Conservation (phyloP, 1,284 basidiomycete genomes). For the Pseudomicrostroma phylloplanum region DNA sequence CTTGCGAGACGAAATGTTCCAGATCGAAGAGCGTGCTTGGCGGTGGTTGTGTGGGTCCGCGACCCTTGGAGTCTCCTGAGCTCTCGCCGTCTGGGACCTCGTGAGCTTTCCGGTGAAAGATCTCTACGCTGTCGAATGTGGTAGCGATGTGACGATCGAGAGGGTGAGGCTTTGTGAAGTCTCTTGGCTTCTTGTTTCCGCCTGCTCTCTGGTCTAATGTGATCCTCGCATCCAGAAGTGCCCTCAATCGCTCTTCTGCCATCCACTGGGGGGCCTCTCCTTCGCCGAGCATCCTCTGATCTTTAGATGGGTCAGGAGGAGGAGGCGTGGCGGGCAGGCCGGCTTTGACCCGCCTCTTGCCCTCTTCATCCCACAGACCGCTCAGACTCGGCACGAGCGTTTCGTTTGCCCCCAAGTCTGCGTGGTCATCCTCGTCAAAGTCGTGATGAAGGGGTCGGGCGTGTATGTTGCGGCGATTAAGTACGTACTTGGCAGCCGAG, state of each 20-base stretch:
- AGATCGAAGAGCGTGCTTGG: slow-evolving; percentile 24
- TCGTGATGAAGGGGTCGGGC: slow-evolving; percentile 70
- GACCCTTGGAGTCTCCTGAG: neutral
- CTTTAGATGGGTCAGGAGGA: slow-evolving; percentile 24
- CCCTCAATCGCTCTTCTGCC: slow-evolving; percentile 47
- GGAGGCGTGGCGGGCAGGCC: slow-evolving; percentile 34
- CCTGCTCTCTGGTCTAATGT: slow-evolving; percentile 54
- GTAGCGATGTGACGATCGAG: slow-evolving; percentile 71
- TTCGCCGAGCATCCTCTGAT: slow-evolving; percentile 20
- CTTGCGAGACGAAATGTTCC: slow-evolving; percentile 31
- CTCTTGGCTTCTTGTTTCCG: slow-evolving; percentile 20
- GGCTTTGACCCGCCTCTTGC: slow-evolving; percentile 58
- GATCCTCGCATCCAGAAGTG: slow-evolving; percentile 41
- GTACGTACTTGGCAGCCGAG: slow-evolving; percentile 69
- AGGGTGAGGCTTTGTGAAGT: slow-evolving; percentile 31
- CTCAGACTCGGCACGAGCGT: slow-evolving; percentile 80
- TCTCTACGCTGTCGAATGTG: slow-evolving; percentile 69
- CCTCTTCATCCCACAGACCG: slow-evolving; percentile 93
- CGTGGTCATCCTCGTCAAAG: slow-evolving; percentile 25
- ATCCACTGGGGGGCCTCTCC: slow-evolving; percentile 40
- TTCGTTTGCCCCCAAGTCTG: slow-evolving; percentile 52
- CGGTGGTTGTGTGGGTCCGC: slow-evolving; percentile 3
- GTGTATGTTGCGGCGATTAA: slow-evolving; percentile 68
- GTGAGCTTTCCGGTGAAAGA: slow-evolving; percentile 33
- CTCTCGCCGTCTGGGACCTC: slow-evolving; percentile 13